Evolutionary conservation across 352 stramenopile species (phyloP).

Genomic region (Pythium dissimile): DNA sequence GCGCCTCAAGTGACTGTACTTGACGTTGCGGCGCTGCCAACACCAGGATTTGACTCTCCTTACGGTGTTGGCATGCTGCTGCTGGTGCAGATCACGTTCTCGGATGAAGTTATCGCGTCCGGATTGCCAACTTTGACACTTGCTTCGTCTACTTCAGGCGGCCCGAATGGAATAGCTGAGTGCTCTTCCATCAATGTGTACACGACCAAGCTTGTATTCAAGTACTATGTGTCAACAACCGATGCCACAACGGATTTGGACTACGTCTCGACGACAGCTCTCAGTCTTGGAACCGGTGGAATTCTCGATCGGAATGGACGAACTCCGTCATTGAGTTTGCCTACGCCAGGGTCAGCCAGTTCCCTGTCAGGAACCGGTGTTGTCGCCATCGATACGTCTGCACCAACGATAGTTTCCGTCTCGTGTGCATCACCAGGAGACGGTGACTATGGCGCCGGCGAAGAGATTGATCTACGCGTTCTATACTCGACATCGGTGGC

Average conservation of each 20-base stretch:
- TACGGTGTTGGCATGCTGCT: slow-evolving; percentile 67
- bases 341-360: slow-evolving; percentile 29
- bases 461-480: slow-evolving; percentile 57
- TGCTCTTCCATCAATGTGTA: slow-evolving; percentile 56
- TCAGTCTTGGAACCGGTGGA: slow-evolving; percentile 45
- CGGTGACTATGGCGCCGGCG: slow-evolving; percentile 65
- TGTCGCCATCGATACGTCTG: slow-evolving; percentile 68
- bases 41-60: slow-evolving; percentile 36
- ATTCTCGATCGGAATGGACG: slow-evolving; percentile 74
- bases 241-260: slow-evolving; percentile 54
- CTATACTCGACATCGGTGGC: slow-evolving; percentile 58
- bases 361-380: slow-evolving; percentile 50
- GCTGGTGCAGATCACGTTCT: slow-evolving; percentile 68
- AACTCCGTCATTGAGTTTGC: slow-evolving; percentile 48
- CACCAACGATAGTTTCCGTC: slow-evolving; percentile 56
- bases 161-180: slow-evolving; percentile 44
- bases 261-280: slow-evolving; percentile 51
- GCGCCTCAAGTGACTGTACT: slow-evolving; percentile 45
- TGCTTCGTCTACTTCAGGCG: slow-evolving; percentile 32
- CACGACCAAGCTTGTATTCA: slow-evolving; percentile 54
- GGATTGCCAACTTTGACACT: slow-evolving; percentile 57
- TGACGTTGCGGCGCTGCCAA: slow-evolving; percentile 39
- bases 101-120: slow-evolving; percentile 63
- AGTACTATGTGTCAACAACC: slow-evolving; percentile 59
- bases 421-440: slow-evolving; percentile 43